These are phyloP conservation scores for Nannochloropsis gaditana DNA, from an alignment of 108 stramenopile species.

Conservation along the genomic window DNA sequence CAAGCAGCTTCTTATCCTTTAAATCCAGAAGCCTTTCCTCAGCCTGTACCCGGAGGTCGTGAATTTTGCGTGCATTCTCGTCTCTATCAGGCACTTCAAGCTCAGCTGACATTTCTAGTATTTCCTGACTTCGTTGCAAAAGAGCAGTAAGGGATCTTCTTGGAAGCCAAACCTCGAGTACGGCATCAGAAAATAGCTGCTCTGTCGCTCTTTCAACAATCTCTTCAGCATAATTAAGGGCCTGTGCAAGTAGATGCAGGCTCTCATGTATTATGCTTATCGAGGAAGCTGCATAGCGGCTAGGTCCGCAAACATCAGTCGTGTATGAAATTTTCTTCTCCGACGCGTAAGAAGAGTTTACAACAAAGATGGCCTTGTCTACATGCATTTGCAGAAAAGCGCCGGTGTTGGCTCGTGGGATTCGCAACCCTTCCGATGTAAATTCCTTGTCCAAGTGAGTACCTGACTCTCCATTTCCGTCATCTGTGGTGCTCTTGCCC, in stretches of 20 bases:
- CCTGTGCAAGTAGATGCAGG: slow-evolving; percentile 2
- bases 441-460: background rate
- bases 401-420: background rate
- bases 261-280: background rate
- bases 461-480: background rate
- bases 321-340: background rate
- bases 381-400: slow-evolving; percentile 1
- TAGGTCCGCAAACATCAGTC: too few species aligned
- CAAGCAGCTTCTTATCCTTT: background rate
- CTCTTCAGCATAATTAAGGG: background rate
- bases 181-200: background rate
- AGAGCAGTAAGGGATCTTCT: background rate
- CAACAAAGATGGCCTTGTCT: slow-evolving; percentile 4
- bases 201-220: background rate
- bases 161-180: background rate
- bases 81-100: background rate
- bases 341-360: background rate
- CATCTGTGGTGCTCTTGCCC: background rate
- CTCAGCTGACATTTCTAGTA: background rate
- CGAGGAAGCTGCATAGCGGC: background rate
- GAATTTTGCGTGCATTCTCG: background rate
- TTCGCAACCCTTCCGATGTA: background rate
- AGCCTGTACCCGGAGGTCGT: background rate
- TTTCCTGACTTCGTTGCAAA: background rate
- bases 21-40: background rate